These are phyloP conservation scores for Leptographium procerum DNA, from an alignment of 2,329 filamentous ascomycete species.

Conservation along the genomic window DNA sequence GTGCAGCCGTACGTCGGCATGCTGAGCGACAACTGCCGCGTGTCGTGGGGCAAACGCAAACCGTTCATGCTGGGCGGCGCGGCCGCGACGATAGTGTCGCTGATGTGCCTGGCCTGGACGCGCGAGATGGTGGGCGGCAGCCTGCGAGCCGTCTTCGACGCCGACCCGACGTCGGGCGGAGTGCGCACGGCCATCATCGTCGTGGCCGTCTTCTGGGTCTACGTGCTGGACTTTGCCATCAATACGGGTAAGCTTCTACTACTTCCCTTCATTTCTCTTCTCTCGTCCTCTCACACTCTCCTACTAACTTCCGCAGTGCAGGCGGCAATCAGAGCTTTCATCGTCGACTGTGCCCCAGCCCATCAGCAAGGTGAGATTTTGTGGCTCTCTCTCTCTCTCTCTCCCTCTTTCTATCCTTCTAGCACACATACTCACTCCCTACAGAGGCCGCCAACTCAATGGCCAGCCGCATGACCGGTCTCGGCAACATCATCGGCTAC, in stretches of 20 bases:
- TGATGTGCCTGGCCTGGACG: constrained; percentile 64
- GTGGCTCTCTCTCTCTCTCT: constrained; percentile 4
- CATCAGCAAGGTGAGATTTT: constrained; percentile 61
- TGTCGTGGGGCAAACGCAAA: constrained; percentile 66
- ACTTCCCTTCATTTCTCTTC: not conserved
- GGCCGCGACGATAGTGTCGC: constrained; percentile 52
- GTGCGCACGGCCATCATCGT: constrained; percentile 60
- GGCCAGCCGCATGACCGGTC: constrained; percentile 74
- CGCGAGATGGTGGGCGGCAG: constrained; percentile 59
- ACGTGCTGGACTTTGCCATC: constrained; percentile 85
- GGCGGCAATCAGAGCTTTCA: constrained; percentile 82
- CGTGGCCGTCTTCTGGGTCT: constrained; percentile 76
- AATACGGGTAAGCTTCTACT: constrained; percentile 55
- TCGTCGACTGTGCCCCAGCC: constrained; percentile 82
- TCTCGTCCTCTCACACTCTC: not conserved
- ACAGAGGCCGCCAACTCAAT: constrained; percentile 80
- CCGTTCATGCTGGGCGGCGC: constrained; percentile 70
- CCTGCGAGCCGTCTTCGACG: constrained; percentile 54
- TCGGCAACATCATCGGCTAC: constrained; percentile 87
- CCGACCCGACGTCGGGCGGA: constrained; percentile 49
- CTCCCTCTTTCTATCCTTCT: not conserved
- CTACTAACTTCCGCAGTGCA: constrained; percentile 46
- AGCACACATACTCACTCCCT: no score
- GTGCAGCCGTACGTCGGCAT: constrained; percentile 79
- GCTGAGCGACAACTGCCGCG: constrained; percentile 64